A percentile compares a stretch with the other conserved stretches of the same genome.
phyloP scores from a whole-genome alignment of 176 grass and related monocot species.

The Oryza officinalis region DNA sequence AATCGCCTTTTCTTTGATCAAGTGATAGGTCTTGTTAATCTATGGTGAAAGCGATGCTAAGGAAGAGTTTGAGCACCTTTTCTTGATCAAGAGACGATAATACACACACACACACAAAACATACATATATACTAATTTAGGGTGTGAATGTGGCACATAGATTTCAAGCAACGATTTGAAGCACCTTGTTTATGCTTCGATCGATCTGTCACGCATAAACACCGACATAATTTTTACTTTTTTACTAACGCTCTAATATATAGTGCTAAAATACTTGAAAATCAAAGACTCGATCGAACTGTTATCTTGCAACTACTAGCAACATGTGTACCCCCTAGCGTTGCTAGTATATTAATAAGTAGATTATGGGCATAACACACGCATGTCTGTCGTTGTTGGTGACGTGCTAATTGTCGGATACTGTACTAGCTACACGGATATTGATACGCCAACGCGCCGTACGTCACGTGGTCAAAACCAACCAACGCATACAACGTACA shows the following conservation, averaged over 20 bases:
- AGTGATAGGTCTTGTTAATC: background rate
- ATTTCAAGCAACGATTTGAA: background rate
- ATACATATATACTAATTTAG: background rate
- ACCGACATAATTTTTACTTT: background rate
- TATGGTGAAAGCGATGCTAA: background rate
- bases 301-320: background rate
- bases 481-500: background rate
- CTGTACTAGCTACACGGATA: background rate
- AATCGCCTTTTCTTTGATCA: background rate
- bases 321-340: no score
- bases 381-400: background rate
- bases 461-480: background rate
- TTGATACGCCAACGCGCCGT: background rate
- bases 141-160: background rate
- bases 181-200: background rate
- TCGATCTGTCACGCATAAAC: background rate
- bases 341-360: no score
- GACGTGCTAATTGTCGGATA: background rate
- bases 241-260: background rate
- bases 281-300: background rate
- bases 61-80: no score
- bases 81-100: no score
- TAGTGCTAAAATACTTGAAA: background rate
- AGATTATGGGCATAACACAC: background rate
- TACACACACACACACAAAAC: no score